These are phyloP conservation scores for Yamadazyma laniorum DNA, from an alignment of 805 yeast genomes.

Conservation along the genomic window DNA sequence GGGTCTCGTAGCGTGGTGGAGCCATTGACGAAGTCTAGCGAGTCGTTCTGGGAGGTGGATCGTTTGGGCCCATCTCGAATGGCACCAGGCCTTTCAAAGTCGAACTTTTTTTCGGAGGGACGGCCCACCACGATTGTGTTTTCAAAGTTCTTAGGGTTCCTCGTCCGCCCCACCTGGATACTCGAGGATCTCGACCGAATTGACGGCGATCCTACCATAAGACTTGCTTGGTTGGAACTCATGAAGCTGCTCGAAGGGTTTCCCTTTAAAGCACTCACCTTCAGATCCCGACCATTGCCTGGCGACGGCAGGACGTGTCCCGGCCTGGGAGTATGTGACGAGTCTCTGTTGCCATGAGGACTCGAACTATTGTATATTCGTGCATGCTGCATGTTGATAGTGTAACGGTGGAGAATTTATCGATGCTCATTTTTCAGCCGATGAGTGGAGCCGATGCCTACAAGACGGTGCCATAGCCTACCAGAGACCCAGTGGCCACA, in stretches of 20 bases:
- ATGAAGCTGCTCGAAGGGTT: conserved; percentile 8
- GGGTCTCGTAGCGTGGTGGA: conserved; percentile 12
- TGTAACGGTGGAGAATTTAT: too few species aligned
- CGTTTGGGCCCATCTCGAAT: conserved; percentile 7
- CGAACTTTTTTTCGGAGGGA: conserved; percentile 6
- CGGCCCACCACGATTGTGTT: conserved; percentile 17
- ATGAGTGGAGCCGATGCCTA: too few species aligned
- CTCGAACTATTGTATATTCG: conserved; percentile 16
- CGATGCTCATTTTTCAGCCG: too few species aligned
- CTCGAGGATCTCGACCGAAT: conserved; percentile 13
- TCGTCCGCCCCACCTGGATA: conserved; percentile 4
- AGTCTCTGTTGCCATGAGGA: not conserved
- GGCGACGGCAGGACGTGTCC: not conserved
- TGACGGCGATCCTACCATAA: conserved; percentile 17
- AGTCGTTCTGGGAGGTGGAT: conserved; percentile 10
- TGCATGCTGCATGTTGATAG: conserved; percentile 34
- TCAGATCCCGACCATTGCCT: too few species aligned
- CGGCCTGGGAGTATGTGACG: not conserved
- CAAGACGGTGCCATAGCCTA: too few species aligned
- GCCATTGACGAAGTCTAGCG: conserved; percentile 2
- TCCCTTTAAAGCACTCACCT: too few species aligned
- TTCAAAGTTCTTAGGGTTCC: conserved; percentile 12
- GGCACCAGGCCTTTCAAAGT: conserved; percentile 5
- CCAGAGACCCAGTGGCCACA: too few species aligned
- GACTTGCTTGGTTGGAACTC: conserved; percentile 21